Conservation (phyloP, 371 early-diverging fungal species). For the Choanephora cucurbitarum region DNA sequence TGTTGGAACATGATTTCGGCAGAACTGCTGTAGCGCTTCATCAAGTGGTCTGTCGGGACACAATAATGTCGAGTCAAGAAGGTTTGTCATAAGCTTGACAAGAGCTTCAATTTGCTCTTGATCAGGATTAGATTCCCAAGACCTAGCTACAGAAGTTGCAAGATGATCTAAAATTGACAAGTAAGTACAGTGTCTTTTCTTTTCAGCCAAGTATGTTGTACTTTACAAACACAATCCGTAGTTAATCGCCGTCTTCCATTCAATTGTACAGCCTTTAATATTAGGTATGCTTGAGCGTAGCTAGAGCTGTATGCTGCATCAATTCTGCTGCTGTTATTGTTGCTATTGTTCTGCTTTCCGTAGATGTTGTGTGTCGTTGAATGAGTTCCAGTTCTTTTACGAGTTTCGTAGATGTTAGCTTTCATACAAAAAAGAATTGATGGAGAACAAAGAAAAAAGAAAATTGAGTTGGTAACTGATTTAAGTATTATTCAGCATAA, state of each 20-base stretch:
- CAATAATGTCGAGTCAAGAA: constrained; percentile 23
- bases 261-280: constrained; percentile 33
- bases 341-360: neutral
- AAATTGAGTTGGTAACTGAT: neutral
- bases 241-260: constrained; percentile 27
- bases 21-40: constrained; percentile 27
- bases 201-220: neutral
- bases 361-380: constrained; percentile 1
- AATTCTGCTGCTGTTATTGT: constrained; percentile 6
- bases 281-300: constrained; percentile 30
- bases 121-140: constrained; percentile 24
- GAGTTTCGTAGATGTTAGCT: constrained; percentile 15
- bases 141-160: constrained; percentile 24
- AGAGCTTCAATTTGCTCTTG: constrained; percentile 17
- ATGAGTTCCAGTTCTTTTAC: constrained; percentile 6
- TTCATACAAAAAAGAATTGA: constrained; percentile 6
- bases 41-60: constrained; percentile 21
- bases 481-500: constrained; percentile 8
- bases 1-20: constrained; percentile 19
- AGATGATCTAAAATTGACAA: constrained; percentile 19
- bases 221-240: constrained; percentile 24
- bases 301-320: constrained; percentile 17
- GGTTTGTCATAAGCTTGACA: constrained; percentile 22
- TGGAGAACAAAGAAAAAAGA: neutral
- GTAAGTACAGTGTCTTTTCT: neutral